These are phyloP conservation scores for Chimonanthus salicifolius DNA, from an alignment of 164 flowering plant genomes.

Conservation along the genomic window DNA sequence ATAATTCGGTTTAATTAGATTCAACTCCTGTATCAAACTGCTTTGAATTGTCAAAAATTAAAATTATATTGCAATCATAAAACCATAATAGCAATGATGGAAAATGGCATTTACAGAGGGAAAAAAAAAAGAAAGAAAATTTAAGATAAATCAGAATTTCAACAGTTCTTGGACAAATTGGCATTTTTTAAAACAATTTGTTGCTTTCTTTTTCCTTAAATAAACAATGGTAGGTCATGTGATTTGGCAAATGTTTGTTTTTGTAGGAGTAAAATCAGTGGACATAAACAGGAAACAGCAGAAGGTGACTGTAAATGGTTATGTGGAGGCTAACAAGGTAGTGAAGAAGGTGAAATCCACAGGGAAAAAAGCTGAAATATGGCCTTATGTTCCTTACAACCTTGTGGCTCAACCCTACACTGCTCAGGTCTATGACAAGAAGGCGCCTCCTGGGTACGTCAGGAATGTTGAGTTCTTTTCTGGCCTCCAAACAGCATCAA, in stretches of 20 bases:
- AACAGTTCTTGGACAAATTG: not conserved
- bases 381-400: slow-evolving; percentile 87
- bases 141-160: not conserved
- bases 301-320: slow-evolving; percentile 73
- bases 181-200: not conserved
- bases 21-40: too few relatives aligned
- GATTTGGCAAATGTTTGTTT: not conserved
- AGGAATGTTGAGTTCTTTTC: slow-evolving; percentile 37
- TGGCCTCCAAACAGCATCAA: slow-evolving; percentile 18
- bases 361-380: slow-evolving; percentile 64
- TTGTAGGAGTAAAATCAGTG: slow-evolving; percentile 68
- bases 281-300: slow-evolving; percentile 71
- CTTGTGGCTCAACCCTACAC: slow-evolving; percentile 65
- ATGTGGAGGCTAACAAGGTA: slow-evolving; percentile 66
- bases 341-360: slow-evolving; percentile 59
- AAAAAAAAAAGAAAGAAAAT: too few relatives aligned
- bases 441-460: slow-evolving; percentile 74
- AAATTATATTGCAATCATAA: too few relatives aligned
- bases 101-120: too few relatives aligned
- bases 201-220: slow-evolving; percentile 1
- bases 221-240: not conserved
- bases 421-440: slow-evolving; percentile 77
- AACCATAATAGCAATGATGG: too few relatives aligned
- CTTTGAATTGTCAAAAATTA: too few relatives aligned
- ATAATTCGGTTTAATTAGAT: not conserved